Evolutionary conservation across 2,329 filamentous ascomycete species (phyloP).

Genomic region (Colletotrichum theobromicola): DNA sequence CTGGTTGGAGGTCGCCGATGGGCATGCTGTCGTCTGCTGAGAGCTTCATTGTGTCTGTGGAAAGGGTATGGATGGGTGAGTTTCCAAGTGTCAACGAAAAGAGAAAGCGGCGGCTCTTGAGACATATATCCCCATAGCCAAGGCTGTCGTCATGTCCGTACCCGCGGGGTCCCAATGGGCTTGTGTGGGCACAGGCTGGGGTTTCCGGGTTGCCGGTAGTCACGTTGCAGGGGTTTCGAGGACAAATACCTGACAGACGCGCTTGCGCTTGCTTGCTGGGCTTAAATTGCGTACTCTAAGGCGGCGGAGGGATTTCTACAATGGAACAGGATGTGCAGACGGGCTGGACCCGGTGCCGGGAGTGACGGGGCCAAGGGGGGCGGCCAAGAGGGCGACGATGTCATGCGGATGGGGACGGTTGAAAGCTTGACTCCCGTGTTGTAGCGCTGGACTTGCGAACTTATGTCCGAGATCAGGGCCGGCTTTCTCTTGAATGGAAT

Average conservation of each 20-base stretch:
- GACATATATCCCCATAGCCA: neutral
- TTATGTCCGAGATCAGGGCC: neutral
- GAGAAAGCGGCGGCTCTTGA: neutral
- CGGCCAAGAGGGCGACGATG: slow-evolving; percentile 8
- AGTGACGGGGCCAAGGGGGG: slow-evolving; percentile 12
- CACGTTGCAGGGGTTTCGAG: neutral
- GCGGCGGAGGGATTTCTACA: neutral
- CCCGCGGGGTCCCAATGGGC: slow-evolving; percentile 1
- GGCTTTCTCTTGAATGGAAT: neutral
- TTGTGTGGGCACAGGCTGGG: neutral
- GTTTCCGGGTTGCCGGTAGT: slow-evolving; percentile 5
- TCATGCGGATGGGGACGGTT: slow-evolving; percentile 10
- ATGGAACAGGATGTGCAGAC: neutral
- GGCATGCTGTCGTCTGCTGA: neutral
- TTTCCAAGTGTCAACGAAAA: neutral
- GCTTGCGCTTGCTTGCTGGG: slow-evolving; percentile 5
- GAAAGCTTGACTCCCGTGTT: slow-evolving; percentile 6
- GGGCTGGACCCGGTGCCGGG: neutral
- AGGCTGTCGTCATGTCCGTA: slow-evolving; percentile 4
- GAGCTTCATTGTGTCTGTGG: slow-evolving; percentile 14
- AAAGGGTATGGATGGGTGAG: too few species aligned
- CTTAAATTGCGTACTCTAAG: slow-evolving; percentile 10
- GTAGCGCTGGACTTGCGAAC: neutral
- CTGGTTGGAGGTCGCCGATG: slow-evolving; percentile 1
- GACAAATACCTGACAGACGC: neutral